phyloP scores from a whole-genome alignment of 805 yeast genomes.

The Hanseniaspora meyeri region DNA sequence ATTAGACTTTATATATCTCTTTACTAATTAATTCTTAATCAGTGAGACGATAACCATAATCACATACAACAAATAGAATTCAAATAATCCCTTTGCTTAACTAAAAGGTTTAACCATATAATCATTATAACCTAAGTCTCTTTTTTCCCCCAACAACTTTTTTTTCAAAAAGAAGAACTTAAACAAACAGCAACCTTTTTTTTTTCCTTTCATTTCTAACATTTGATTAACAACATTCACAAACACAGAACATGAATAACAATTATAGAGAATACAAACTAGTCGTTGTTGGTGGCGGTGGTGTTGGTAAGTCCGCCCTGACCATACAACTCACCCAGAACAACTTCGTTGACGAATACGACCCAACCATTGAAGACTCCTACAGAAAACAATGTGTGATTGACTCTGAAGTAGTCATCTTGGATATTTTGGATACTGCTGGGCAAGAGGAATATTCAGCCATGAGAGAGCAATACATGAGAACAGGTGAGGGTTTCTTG shows the following conservation, averaged over 20 bases:
- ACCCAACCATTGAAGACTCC: slow-evolving; percentile 92
- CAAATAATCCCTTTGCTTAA: no score
- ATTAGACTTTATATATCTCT: no score
- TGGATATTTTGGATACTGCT: slow-evolving; percentile 92
- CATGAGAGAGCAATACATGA: slow-evolving; percentile 87
- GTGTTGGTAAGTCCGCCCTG: slow-evolving; percentile 94
- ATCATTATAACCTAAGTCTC: no score
- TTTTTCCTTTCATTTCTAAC: not conserved
- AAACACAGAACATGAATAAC: slow-evolving; percentile 14
- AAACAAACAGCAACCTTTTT: not conserved
- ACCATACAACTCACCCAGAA: slow-evolving; percentile 91
- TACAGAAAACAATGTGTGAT: slow-evolving; percentile 79
- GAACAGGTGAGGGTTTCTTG: slow-evolving; percentile 89
- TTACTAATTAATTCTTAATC: no score
- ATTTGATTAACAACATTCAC: no score
- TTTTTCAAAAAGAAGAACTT: no score
- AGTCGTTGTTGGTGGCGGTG: slow-evolving; percentile 97
- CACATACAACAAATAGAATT: no score
- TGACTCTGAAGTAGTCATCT: slow-evolving; percentile 61
- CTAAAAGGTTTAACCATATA: no score
- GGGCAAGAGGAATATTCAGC: slow-evolving; percentile 97
- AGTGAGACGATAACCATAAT: no score
- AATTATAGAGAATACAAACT: slow-evolving; percentile 68
- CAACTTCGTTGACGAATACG: slow-evolving; percentile 94
- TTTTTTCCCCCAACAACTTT: no score